Evolutionary conservation across 2,329 filamentous ascomycete genomes (phyloP).

Genomic region (Thielaviopsis euricoi): DNA sequence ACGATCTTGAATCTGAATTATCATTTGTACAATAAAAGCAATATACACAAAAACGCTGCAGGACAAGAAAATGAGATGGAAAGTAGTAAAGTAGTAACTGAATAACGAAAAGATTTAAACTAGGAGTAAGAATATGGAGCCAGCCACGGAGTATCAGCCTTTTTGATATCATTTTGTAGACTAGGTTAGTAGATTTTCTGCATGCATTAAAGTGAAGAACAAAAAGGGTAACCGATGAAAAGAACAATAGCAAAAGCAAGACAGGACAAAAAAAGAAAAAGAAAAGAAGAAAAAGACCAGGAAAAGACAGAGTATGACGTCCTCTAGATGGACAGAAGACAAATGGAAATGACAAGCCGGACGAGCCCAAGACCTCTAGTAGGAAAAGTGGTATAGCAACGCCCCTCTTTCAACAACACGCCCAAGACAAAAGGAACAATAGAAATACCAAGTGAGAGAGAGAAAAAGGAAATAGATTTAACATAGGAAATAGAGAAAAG

Average conservation of each 20-base stretch:
- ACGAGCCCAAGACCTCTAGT: neutral
- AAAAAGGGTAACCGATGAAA: neutral
- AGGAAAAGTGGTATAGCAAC: neutral
- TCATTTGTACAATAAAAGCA: too few relatives aligned
- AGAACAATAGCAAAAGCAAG: neutral
- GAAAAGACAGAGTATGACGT: constrained; percentile 2
- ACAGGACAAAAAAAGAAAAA: constrained; percentile 2
- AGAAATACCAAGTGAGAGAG: neutral
- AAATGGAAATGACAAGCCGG: neutral
- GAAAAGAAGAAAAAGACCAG: constrained; percentile 3
- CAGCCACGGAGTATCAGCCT: constrained; percentile 4
- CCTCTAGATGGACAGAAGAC: neutral
- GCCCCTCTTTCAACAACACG: neutral
- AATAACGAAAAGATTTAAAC: neutral
- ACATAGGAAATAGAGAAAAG: constrained; percentile 2
- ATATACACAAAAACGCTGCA: too few relatives aligned
- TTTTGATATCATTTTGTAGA: neutral
- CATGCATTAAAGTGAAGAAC: neutral
- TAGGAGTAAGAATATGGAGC: neutral
- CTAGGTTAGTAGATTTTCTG: neutral
- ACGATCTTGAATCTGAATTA: too few relatives aligned
- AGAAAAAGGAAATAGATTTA: constrained; percentile 14
- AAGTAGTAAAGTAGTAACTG: neutral
- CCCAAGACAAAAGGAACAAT: neutral
- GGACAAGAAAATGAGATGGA: neutral